These are phyloP conservation scores for Mucor circinelloides DNA, from an alignment of 371 early-diverging fungal species.

Conservation along the genomic window DNA sequence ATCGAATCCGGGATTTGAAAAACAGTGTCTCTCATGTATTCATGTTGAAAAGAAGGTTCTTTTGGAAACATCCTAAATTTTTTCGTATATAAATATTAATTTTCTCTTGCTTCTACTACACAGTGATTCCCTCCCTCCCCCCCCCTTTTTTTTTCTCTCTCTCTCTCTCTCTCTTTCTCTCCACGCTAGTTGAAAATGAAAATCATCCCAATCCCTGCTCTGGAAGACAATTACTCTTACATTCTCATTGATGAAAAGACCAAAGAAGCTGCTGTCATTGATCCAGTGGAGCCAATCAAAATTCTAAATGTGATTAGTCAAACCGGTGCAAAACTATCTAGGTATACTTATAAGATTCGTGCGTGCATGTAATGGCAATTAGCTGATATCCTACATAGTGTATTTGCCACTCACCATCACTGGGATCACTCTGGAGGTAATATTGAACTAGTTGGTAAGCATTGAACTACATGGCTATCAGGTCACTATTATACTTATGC, in stretches of 20 bases:
- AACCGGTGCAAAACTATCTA: slow-evolving; percentile 55
- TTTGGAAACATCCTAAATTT: slow-evolving; percentile 11
- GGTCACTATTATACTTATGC: slow-evolving; percentile 71
- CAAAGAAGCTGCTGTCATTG: slow-evolving; percentile 59
- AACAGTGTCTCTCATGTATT: background rate
- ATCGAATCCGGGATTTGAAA: slow-evolving; percentile 2
- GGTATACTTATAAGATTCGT: slow-evolving; percentile 12
- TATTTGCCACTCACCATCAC: slow-evolving; percentile 48
- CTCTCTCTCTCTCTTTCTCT: background rate
- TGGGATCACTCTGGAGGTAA: slow-evolving; percentile 87
- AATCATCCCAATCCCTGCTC: slow-evolving; percentile 38
- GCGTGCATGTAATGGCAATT: background rate
- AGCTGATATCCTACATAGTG: background rate
- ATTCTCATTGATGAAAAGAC: slow-evolving; percentile 73
- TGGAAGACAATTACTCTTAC: slow-evolving; percentile 84
- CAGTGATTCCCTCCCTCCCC: background rate
- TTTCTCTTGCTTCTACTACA: background rate
- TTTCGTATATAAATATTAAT: background rate
- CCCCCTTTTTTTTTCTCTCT: background rate
- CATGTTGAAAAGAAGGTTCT: slow-evolving; percentile 11
- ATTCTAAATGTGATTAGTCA: slow-evolving; percentile 48
- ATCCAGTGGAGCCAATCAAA: slow-evolving; percentile 63
- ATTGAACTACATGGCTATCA: slow-evolving; percentile 31
- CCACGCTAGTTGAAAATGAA: slow-evolving; percentile 17
- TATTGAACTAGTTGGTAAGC: slow-evolving; percentile 36